Evolutionary conservation across 1,284 basidiomycete genomes (phyloP).

Genomic region (Heterobasidion annosum): DNA sequence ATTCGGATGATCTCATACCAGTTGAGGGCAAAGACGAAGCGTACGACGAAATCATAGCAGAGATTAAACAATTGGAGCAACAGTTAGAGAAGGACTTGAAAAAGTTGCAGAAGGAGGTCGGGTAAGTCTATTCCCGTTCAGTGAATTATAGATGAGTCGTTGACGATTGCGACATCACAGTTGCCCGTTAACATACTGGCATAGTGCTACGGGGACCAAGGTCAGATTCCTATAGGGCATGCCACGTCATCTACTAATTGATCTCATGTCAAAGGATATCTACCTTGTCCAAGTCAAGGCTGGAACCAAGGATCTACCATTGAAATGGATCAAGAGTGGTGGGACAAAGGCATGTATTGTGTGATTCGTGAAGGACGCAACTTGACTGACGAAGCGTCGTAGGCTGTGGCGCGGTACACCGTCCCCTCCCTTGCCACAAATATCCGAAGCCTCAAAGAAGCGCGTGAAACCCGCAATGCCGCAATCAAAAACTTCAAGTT

Average conservation of each 20-base stretch:
- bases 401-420: slow-evolving; percentile 71
- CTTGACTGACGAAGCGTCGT: background rate
- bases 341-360: slow-evolving; percentile 58
- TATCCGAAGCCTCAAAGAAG: slow-evolving; percentile 83
- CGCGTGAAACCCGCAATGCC: slow-evolving; percentile 75
- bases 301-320: slow-evolving; percentile 57
- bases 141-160: slow-evolving; percentile 1
- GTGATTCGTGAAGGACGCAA: background rate
- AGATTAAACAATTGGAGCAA: slow-evolving; percentile 62
- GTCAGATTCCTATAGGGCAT: slow-evolving; percentile 21
- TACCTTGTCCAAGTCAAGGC: slow-evolving; percentile 74
- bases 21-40: slow-evolving; percentile 74
- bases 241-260: background rate
- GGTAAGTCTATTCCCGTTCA: slow-evolving; percentile 27
- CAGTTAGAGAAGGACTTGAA: slow-evolving; percentile 61
- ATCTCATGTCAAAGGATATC: slow-evolving; percentile 53
- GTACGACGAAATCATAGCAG: slow-evolving; percentile 70
- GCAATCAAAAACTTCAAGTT: slow-evolving; percentile 78
- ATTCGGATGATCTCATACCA: slow-evolving; percentile 61
- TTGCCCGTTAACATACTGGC: slow-evolving; percentile 67
- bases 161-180: slow-evolving; percentile 20
- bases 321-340: slow-evolving; percentile 78
- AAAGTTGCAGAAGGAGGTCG: slow-evolving; percentile 49
- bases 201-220: slow-evolving; percentile 78
- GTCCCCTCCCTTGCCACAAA: slow-evolving; percentile 65